Evolutionary conservation across 495 filamentous ascomycete genomes (phyloP).

Genomic region (Aeminium ludgeri): DNA sequence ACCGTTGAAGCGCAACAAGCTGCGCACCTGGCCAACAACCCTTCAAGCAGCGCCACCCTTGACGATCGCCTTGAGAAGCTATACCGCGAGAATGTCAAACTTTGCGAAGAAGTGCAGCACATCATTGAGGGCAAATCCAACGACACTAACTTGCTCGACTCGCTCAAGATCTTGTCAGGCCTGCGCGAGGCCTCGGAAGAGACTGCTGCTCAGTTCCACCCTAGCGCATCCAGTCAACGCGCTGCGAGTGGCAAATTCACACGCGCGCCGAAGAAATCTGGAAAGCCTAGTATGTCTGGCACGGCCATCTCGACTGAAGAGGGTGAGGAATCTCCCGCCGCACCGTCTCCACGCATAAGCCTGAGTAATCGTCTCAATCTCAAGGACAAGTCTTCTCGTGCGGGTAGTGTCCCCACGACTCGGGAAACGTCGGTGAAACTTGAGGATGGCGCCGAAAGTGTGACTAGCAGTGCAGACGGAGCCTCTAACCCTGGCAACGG

Average conservation of each 20-base stretch:
- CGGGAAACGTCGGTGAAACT: slow-evolving; percentile 31
- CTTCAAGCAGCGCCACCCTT: slow-evolving; percentile 16
- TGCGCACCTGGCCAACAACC: slow-evolving; percentile 11
- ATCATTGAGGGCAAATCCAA: slow-evolving; percentile 39
- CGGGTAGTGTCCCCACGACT: slow-evolving; percentile 6
- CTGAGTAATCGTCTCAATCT: neutral
- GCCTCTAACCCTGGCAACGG: neutral
- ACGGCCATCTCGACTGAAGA: neutral
- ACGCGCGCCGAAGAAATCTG: neutral
- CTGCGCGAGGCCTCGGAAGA: slow-evolving; percentile 35
- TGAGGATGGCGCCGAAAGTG: slow-evolving; percentile 34
- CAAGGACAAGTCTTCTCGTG: slow-evolving; percentile 13
- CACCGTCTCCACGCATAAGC: slow-evolving; percentile 7
- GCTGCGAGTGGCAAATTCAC: neutral
- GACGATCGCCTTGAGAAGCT: slow-evolving; percentile 36
- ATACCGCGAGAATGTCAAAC: slow-evolving; percentile 45
- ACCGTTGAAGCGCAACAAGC: slow-evolving; percentile 33
- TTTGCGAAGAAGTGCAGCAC: slow-evolving; percentile 44
- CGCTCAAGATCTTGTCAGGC: slow-evolving; percentile 45
- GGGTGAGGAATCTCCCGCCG: neutral
- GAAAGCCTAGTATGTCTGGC: neutral
- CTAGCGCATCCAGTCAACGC: neutral
- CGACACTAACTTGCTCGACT: slow-evolving; percentile 24
- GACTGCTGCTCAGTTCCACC: neutral
- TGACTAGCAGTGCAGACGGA: slow-evolving; percentile 9